These are phyloP conservation scores for Ehretia macrophylla DNA, from an alignment of 257 asterid species.

Conservation along the genomic window DNA sequence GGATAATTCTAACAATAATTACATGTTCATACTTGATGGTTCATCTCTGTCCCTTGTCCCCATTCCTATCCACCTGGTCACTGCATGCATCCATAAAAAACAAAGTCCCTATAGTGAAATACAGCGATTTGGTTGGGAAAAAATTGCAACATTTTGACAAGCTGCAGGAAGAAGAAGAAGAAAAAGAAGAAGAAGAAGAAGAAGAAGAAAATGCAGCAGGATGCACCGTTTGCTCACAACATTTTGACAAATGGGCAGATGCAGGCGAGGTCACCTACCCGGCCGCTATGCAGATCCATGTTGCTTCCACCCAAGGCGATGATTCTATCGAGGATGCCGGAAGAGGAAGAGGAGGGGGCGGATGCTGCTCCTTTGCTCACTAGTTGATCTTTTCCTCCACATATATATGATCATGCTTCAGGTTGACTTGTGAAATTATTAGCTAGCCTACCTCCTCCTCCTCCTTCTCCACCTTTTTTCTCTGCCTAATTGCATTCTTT, in stretches of 20 bases:
- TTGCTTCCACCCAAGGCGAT: conserved; percentile 43
- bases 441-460: too few relatives aligned
- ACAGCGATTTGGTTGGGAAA: conserved; percentile 13
- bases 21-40: too few relatives aligned
- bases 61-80: conserved; percentile 47
- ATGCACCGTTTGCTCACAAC: conserved; percentile 54
- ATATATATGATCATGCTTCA: neutral
- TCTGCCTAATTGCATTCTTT: too few relatives aligned
- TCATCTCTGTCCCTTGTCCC: conserved; percentile 58
- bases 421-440: too few relatives aligned
- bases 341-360: neutral
- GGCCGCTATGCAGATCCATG: conserved; percentile 63
- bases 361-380: neutral
- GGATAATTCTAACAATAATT: too few relatives aligned
- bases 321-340: conserved; percentile 17
- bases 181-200: neutral
- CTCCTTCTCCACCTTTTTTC: too few relatives aligned
- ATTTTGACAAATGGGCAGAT: conserved; percentile 66
- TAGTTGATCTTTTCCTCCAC: neutral
- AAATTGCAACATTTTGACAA: too few relatives aligned
- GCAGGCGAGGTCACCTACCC: conserved; percentile 63
- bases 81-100: conserved; percentile 48
- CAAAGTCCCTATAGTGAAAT: conserved; percentile 34
- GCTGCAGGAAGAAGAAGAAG: neutral
- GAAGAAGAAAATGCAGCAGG: neutral